Conservation (phyloP, 768 basidiomycete genomes). For the Naganishia friedmannii region DNA sequence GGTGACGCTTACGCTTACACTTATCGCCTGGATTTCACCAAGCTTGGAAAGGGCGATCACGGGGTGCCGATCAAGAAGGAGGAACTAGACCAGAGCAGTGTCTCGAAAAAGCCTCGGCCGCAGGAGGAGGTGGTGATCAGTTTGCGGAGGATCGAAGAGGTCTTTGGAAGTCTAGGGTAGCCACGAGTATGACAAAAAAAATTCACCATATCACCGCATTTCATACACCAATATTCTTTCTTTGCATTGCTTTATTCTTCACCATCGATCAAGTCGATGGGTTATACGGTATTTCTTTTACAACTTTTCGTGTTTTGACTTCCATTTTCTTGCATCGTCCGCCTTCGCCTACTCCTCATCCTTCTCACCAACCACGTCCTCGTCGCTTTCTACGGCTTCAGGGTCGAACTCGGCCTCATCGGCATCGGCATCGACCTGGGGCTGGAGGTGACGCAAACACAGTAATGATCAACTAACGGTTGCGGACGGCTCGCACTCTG, state of each 20-base stretch:
- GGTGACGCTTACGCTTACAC: slow-evolving; percentile 12
- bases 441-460: neutral
- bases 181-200: neutral
- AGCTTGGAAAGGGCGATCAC: slow-evolving; percentile 12
- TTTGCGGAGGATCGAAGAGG: slow-evolving; percentile 25
- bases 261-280: neutral
- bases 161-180: slow-evolving; percentile 21
- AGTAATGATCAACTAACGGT: too few species aligned
- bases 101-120: neutral
- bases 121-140: slow-evolving; percentile 27
- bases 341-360: neutral
- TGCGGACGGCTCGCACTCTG: too few species aligned
- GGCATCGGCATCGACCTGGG: slow-evolving; percentile 12
- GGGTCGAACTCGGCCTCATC: slow-evolving; percentile 20
- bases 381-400: slow-evolving; percentile 27
- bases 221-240: too few species aligned
- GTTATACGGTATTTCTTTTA: neutral
- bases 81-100: neutral
- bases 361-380: slow-evolving; percentile 30
- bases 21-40: slow-evolving; percentile 27
- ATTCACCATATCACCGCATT: too few species aligned
- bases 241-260: too few species aligned
- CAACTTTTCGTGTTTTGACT: neutral
- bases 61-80: slow-evolving; percentile 3
- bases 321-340: too few species aligned